Evolutionary conservation across 331 rosid species (phyloP).

Genomic region (Rosa hybrid): DNA sequence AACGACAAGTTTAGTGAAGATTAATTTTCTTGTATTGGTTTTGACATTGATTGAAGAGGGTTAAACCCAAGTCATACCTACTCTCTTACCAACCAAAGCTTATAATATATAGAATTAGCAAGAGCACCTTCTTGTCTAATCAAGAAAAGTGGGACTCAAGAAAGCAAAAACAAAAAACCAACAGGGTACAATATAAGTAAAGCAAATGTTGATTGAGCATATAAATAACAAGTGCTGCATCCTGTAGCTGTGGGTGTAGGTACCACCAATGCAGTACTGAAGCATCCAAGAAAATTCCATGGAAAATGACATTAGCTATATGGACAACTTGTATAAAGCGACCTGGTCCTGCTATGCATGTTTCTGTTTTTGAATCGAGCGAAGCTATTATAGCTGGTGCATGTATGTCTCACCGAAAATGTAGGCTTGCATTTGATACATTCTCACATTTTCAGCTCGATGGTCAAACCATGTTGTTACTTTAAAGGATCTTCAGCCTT

Average conservation of each 20-base stretch:
- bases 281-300: slow-evolving; percentile 57
- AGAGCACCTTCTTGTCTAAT: neutral
- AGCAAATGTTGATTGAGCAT: neutral
- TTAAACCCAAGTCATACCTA: neutral
- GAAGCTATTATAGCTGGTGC: neutral
- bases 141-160: neutral
- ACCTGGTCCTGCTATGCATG: neutral
- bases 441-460: neutral
- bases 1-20: neutral
- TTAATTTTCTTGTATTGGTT: neutral
- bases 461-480: neutral
- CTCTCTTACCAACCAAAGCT: neutral
- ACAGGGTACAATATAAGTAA: neutral
- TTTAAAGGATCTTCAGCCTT: neutral
- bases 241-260: slow-evolving; percentile 12
- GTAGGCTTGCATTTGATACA: neutral
- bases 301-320: slow-evolving; percentile 33
- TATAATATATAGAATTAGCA: neutral
- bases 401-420: neutral
- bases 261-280: slow-evolving; percentile 32
- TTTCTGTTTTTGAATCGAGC: neutral
- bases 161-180: neutral
- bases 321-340: neutral
- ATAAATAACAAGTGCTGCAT: neutral
- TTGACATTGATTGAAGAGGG: neutral